Base-by-base conservation (phyloP, 2,329 filamentous ascomycete species). In the Parastagonospora nodorum region DNA sequence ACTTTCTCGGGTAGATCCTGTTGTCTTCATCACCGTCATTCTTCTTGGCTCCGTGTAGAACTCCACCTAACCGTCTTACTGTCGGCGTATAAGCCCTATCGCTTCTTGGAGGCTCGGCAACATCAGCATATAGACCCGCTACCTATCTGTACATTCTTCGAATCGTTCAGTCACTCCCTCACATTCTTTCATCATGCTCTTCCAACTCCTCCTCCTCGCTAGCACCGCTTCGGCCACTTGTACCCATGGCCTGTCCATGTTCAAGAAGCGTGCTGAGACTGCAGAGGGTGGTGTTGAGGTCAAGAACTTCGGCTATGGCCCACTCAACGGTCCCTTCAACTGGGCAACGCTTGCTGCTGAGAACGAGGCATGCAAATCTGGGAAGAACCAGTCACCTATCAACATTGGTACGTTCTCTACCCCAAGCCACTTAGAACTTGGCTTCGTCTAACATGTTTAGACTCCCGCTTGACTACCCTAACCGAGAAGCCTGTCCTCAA, bases 351-450 rank as follows among this genome's bases (percentile, higher is more conserved):
- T 84, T 24, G 67, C 75, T 41, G 45, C 63, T 12, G 69, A 72
- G 12, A 82, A 83, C 66, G 63, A 65, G 8, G 65, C 73, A 9
- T 85, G 83, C 64, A 77, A 76, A 33, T 69, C 64, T 2, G 82
- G 83, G 31, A 74, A 58, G 11, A 68, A 75, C 45, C 83, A 85
- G 66, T 84, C 82, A 0, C 83, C 83, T 45, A 84, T 86, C 66
- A 78, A 84, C 64, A 68, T 85, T 55, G 71, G 69, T 74, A 68
- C 27, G 61, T 53, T 40, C 44, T 27, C 27, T 33, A 19, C 15
- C 9, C 14, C 16, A 31, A 19, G 24, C 45, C 12, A 33, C 36
- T 8, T 43, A 47, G 42, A 37, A 53, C 29, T 12, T 38, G 41
- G 44, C 37, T 51, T 45, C 41, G 42, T 40, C 48, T 48, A 30